Evolutionary conservation across 176 grass and related monocot species (phyloP), one percentile per base, ranked within the genome.

Genomic region (Rhynchospora pubera): DNA sequence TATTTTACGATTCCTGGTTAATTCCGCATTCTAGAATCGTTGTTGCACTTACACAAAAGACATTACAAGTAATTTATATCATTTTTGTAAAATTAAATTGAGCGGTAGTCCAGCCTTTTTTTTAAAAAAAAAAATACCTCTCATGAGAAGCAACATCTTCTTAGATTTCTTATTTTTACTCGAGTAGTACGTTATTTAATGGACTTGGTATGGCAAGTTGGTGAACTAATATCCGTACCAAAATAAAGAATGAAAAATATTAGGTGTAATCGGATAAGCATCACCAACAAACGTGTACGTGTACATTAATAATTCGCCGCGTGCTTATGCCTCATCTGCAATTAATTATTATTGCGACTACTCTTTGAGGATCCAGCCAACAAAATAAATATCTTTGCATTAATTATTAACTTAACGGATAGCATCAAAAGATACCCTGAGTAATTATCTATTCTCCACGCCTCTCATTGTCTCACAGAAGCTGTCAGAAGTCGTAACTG

Each of bases 241-340:
- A 56, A 56, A 32, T 77, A 77, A 77, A 30, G 5, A 55, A 56
- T 56, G 6, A 18, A 56, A 32, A 22, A 56, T 39, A 77, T 55
- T 56, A 77, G 72, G 47, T 56, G 50, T 56, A 32, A 56, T 55
- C 23, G 23, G 72, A 77, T 77, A 77, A 77, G 24, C 50, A 77
- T 77, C 23, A 14, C 48, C 22, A 77, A 56, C 72, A 30, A 32
- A 77, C 50, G 5, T 24, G 72, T 77, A 77, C 50, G 48, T 32
- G 11, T 56, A 56, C 24, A 76, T 76, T 56, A 56, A 72, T 72
- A 72, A 72, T 50, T 72, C 24, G 44, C 68, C 44, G n/a, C n/a
- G 68, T 72, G 68, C 5, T 50, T 72, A 13, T 13, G 44, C 1
- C 12, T 72, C 18, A 21, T 48, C 5, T 0, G 24, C 42, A 72